Conservation (phyloP, 116 monocot genomes). For the Posidonia oceanica region DNA sequence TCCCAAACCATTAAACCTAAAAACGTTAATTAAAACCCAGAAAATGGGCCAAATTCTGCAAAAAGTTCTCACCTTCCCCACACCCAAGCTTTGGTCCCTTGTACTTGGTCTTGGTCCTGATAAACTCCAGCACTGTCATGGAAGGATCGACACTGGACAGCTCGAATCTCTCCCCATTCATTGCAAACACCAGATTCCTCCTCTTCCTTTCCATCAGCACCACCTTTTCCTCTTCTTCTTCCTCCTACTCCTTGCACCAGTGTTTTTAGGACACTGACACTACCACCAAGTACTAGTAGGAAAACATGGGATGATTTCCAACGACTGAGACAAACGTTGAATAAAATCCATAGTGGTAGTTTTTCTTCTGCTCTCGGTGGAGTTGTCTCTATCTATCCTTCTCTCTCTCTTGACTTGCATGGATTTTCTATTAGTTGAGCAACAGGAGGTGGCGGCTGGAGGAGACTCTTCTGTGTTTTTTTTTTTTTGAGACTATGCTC, state of each 20-base stretch:
- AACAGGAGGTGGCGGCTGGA: too few relatives aligned
- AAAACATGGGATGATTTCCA: too few relatives aligned
- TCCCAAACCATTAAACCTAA: too few relatives aligned
- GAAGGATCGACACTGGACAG: constrained; percentile 43
- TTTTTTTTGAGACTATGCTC: too few relatives aligned
- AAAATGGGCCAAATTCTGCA: neutral
- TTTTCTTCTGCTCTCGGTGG: too few relatives aligned
- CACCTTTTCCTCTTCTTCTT: neutral
- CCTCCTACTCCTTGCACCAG: constrained; percentile 6
- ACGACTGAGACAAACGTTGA: too few relatives aligned
- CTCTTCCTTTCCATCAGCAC: constrained; percentile 7
- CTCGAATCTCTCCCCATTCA: constrained; percentile 64
- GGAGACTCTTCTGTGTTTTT: too few relatives aligned
- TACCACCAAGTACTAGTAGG: too few relatives aligned
- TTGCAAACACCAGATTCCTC: constrained; percentile 32
- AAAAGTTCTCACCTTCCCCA: constrained; percentile 43
- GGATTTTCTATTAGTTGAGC: too few relatives aligned
- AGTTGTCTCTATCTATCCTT: too few relatives aligned
- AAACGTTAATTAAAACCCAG: too few relatives aligned
- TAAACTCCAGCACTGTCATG: constrained; percentile 61
- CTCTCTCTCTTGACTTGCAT: too few relatives aligned
- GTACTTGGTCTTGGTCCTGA: constrained; percentile 47
- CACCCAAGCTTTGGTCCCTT: constrained; percentile 76
- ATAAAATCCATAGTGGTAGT: neutral
- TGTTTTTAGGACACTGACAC: neutral